These are phyloP conservation scores for Candida saitoana DNA, from an alignment of 805 yeast genomes.

Conservation along the genomic window DNA sequence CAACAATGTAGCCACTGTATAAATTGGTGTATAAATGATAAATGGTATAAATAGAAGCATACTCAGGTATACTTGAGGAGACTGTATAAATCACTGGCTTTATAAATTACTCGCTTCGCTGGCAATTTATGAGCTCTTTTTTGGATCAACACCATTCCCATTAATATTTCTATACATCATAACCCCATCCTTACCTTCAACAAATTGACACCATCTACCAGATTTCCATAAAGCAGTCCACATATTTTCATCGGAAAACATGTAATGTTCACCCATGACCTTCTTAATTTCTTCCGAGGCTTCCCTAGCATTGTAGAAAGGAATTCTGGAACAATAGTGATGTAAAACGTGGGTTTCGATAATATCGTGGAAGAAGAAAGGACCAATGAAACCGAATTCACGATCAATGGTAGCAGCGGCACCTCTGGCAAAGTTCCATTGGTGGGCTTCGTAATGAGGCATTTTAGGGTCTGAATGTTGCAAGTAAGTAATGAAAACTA, in stretches of 20 bases:
- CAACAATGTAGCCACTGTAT: too few relatives aligned
- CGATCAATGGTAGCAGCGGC: slow-evolving; percentile 89
- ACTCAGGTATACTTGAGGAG: too few relatives aligned
- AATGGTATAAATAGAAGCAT: too few relatives aligned
- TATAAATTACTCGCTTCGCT: not conserved
- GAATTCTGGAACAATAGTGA: slow-evolving; percentile 79
- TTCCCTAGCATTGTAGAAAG: slow-evolving; percentile 82
- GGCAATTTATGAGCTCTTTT: slow-evolving; percentile 1
- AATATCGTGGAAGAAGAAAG: slow-evolving; percentile 78
- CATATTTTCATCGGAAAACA: slow-evolving; percentile 66
- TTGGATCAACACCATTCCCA: slow-evolving; percentile 31
- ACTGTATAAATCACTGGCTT: too few relatives aligned
- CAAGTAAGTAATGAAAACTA: slow-evolving; percentile 78
- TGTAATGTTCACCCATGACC: slow-evolving; percentile 83
- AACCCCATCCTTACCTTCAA: slow-evolving; percentile 68
- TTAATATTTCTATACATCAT: slow-evolving; percentile 73
- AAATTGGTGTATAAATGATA: too few relatives aligned
- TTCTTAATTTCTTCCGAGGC: slow-evolving; percentile 74
- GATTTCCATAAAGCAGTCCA: slow-evolving; percentile 61
- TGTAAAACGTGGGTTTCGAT: slow-evolving; percentile 89
- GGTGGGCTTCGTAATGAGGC: slow-evolving; percentile 72
- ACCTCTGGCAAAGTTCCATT: slow-evolving; percentile 86
- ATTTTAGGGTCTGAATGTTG: slow-evolving; percentile 78
- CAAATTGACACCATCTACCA: slow-evolving; percentile 65
- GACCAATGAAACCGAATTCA: slow-evolving; percentile 76